These are phyloP conservation scores for Neurospora tetraspora DNA, from an alignment of 495 filamentous ascomycete genomes.

Conservation along the genomic window DNA sequence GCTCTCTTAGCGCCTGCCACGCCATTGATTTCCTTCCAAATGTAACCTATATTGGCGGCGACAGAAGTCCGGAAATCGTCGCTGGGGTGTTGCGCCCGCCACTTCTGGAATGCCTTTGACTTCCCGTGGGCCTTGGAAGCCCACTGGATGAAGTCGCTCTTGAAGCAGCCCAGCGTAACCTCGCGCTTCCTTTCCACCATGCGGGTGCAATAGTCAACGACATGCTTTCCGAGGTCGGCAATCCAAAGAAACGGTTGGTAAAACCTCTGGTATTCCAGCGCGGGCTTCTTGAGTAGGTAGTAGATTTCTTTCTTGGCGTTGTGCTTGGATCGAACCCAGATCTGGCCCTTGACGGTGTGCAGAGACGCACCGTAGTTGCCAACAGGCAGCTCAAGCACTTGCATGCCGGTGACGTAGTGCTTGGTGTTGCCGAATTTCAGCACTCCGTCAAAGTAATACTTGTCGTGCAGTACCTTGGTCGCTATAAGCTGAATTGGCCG, in stretches of 20 bases:
- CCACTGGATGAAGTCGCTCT: slow-evolving; percentile 45
- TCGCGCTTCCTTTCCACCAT: slow-evolving; percentile 15
- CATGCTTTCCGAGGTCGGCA: slow-evolving; percentile 54
- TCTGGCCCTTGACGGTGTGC: slow-evolving; percentile 38
- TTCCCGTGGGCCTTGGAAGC: slow-evolving; percentile 29
- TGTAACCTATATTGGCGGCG: slow-evolving; percentile 45
- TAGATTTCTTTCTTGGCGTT: slow-evolving; percentile 38
- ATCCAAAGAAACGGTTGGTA: slow-evolving; percentile 55
- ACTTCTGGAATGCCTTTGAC: slow-evolving; percentile 29
- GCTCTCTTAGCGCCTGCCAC: slow-evolving; percentile 16
- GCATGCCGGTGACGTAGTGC: slow-evolving; percentile 42
- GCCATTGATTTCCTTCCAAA: slow-evolving; percentile 51
- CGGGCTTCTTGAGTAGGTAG: slow-evolving; percentile 48
- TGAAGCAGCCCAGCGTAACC: slow-evolving; percentile 44
- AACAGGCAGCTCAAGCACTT: slow-evolving; percentile 48
- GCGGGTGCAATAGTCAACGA: slow-evolving; percentile 48
- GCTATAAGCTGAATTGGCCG: slow-evolving; percentile 41
- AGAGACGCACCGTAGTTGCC: slow-evolving; percentile 49
- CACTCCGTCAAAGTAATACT: slow-evolving; percentile 50
- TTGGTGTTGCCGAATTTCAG: slow-evolving; percentile 32
- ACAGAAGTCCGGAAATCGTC: slow-evolving; percentile 50
- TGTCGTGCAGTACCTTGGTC: slow-evolving; percentile 21
- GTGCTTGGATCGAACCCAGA: slow-evolving; percentile 50
- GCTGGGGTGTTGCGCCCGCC: slow-evolving; percentile 36
- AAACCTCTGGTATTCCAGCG: slow-evolving; percentile 48